Evolutionary conservation across 306 rosid species (phyloP).

Genomic region (Hylodesmum podocarpum): DNA sequence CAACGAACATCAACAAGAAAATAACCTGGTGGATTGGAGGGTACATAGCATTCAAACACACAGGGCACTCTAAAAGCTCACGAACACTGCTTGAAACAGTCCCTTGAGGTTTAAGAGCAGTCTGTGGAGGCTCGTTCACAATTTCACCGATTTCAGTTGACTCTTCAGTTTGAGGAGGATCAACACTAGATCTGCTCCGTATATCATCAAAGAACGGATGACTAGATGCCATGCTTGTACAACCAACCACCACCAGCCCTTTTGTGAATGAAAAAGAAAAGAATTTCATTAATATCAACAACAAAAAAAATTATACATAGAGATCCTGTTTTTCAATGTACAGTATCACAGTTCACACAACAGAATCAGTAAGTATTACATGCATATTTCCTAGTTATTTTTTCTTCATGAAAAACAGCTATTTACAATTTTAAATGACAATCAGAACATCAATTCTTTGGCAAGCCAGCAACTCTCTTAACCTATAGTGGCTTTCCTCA

Average conservation of each 20-base stretch:
- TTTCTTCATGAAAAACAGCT: neutral
- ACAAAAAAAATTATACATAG: neutral
- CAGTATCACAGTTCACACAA: neutral
- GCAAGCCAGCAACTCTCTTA: neutral
- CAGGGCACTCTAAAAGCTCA: slow-evolving; percentile 91
- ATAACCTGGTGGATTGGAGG: slow-evolving; percentile 94
- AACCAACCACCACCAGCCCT: slow-evolving; percentile 27
- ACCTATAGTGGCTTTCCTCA: neutral
- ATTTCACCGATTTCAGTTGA: slow-evolving; percentile 52
- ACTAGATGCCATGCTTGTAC: slow-evolving; percentile 60
- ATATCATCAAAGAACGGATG: slow-evolving; percentile 71
- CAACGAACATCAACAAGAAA: neutral
- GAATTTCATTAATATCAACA: neutral
- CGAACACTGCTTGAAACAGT: slow-evolving; percentile 83
- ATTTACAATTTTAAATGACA: neutral
- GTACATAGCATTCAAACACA: slow-evolving; percentile 90
- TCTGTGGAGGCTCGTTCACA: slow-evolving; percentile 54
- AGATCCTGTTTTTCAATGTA: neutral
- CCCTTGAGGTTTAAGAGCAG: slow-evolving; percentile 50
- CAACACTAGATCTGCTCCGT: slow-evolving; percentile 69
- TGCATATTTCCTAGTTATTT: neutral
- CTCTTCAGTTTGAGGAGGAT: slow-evolving; percentile 75
- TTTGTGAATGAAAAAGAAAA: slow-evolving; percentile 16
- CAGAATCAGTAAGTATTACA: neutral
- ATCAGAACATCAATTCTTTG: neutral